phyloP scores from a whole-genome alignment of 2,329 filamentous ascomycete species.

The Coniochaeta sp. region DNA sequence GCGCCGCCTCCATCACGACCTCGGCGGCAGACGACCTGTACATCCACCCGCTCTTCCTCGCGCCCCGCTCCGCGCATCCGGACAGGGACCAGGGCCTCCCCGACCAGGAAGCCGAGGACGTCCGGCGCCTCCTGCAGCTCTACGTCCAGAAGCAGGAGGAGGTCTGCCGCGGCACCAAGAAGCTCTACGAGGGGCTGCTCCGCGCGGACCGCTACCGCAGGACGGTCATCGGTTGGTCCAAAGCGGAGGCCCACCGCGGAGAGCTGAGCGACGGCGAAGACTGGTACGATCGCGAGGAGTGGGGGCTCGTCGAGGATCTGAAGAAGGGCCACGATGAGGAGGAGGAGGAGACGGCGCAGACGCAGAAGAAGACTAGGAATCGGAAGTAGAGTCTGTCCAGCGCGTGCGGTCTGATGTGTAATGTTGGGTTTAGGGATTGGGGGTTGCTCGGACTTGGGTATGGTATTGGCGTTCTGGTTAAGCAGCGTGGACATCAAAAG shows the following conservation, averaged over 20 bases:
- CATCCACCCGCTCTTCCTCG: slow-evolving; percentile 68
- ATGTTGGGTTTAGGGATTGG: not conserved
- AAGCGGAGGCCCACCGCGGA: slow-evolving; percentile 67
- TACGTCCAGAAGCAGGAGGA: slow-evolving; percentile 86
- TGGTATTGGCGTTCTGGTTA: not conserved
- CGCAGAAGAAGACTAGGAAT: slow-evolving; percentile 55
- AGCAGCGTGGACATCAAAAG: not conserved
- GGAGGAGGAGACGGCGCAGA: slow-evolving; percentile 61
- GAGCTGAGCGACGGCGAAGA: slow-evolving; percentile 80
- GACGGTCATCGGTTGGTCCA: slow-evolving; percentile 66
- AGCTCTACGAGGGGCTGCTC: slow-evolving; percentile 63
- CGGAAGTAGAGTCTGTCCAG: slow-evolving; percentile 30
- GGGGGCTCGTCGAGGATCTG: slow-evolving; percentile 65
- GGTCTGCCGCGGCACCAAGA: slow-evolving; percentile 62
- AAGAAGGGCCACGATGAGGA: slow-evolving; percentile 80
- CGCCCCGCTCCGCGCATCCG: slow-evolving; percentile 52
- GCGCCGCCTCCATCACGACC: slow-evolving; percentile 5
- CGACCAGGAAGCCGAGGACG: slow-evolving; percentile 67
- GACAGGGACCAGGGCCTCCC: slow-evolving; percentile 69
- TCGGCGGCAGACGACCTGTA: slow-evolving; percentile 34
- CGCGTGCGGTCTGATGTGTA: not conserved
- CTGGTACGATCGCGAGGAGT: slow-evolving; percentile 80
- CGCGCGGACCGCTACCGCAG: slow-evolving; percentile 65
- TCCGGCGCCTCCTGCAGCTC: slow-evolving; percentile 63
- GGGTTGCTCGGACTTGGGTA: not conserved